Conservation (phyloP, 192 early-diverging fungal genomes). For the Backusella parvicylindrica region DNA sequence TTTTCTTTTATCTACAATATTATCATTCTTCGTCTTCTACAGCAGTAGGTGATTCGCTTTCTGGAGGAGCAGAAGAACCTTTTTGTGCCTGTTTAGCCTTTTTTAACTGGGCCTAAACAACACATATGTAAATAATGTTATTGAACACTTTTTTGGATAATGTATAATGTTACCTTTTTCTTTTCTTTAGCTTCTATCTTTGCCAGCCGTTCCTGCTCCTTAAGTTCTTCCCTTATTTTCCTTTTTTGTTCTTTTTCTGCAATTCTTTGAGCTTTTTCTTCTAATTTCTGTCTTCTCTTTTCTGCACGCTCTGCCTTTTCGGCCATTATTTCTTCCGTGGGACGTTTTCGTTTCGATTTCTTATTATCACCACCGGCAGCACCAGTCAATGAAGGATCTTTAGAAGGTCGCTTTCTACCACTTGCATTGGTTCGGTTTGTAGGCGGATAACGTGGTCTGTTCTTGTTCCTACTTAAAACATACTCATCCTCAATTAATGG, state of each 20-base stretch:
- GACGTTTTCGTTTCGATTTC: conserved; percentile 28
- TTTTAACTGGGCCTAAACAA: background rate
- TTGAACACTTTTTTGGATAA: too few species aligned
- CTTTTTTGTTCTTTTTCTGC: conserved; percentile 48
- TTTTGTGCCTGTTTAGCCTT: background rate
- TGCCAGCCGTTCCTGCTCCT: conserved; percentile 41
- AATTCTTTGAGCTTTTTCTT: conserved; percentile 40
- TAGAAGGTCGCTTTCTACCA: conserved; percentile 29
- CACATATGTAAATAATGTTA: too few species aligned
- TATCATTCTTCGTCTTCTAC: background rate
- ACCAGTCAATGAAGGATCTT: conserved; percentile 20
- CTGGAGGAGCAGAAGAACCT: background rate
- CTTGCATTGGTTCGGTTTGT: conserved; percentile 37
- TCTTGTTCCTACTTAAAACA: conserved; percentile 30
- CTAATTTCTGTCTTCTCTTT: conserved; percentile 49
- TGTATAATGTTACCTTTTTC: conserved; percentile 23
- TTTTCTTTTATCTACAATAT: background rate
- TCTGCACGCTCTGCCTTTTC: conserved; percentile 35
- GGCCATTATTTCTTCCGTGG: conserved; percentile 27
- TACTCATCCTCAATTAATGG: conserved; percentile 45
- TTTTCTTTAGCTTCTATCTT: conserved; percentile 45
- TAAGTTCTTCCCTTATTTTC: conserved; percentile 37
- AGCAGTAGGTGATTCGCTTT: background rate
- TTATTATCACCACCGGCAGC: conserved; percentile 20
- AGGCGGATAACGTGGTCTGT: conserved; percentile 48